phyloP scores from a whole-genome alignment of 192 early-diverging fungal genomes.

The Paraglomus brasilianum region DNA sequence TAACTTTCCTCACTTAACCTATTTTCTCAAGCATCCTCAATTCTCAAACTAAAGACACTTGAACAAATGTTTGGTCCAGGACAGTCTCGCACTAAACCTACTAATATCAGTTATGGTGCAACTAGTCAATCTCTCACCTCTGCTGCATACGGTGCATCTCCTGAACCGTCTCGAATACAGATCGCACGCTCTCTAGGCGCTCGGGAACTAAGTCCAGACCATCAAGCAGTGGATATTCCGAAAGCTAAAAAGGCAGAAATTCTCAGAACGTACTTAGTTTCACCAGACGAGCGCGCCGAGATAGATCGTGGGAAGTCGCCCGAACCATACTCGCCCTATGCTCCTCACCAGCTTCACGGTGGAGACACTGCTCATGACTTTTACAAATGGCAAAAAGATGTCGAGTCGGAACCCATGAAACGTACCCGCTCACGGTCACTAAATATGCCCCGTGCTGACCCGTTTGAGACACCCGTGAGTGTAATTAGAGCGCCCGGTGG shows the following conservation, averaged over 20 bases:
- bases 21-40: too few relatives aligned
- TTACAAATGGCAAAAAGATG: constrained; percentile 83
- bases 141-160: too few relatives aligned
- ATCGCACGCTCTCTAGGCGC: constrained; percentile 10
- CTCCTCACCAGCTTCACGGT: constrained; percentile 58
- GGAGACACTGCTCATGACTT: constrained; percentile 85
- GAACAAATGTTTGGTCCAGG: too few relatives aligned
- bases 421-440: constrained; percentile 55
- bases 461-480: constrained; percentile 51
- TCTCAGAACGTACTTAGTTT: constrained; percentile 69
- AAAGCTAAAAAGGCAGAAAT: constrained; percentile 61
- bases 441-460: constrained; percentile 48
- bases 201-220: neutral
- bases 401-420: constrained; percentile 48
- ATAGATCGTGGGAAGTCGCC: constrained; percentile 35
- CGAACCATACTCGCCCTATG: constrained; percentile 31
- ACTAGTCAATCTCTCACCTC: too few relatives aligned
- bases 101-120: too few relatives aligned
- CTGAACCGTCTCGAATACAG: too few relatives aligned
- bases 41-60: too few relatives aligned
- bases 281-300: constrained; percentile 48
- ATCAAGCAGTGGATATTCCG: constrained; percentile 42
- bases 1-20: too few relatives aligned
- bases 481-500: constrained; percentile 74
- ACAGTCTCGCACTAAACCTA: too few relatives aligned